Evolutionary conservation across 768 basidiomycete genomes (phyloP), one percentile per base, ranked within the genome.

Genomic region (Aureoboletus auriporus): DNA sequence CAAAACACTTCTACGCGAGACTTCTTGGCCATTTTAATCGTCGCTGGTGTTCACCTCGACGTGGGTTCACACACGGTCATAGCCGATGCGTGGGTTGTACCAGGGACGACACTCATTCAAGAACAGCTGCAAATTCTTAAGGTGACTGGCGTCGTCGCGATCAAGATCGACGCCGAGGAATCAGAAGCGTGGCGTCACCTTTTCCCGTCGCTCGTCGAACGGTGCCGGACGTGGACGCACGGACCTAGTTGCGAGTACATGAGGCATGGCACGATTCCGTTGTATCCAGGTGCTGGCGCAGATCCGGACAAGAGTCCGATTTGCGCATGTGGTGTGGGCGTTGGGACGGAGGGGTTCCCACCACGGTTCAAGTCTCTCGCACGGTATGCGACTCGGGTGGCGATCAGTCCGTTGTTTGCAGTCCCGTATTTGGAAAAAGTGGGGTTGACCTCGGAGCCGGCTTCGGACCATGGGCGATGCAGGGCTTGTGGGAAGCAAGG

Each of bases 151-250:
- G 40, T 57, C 43, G 46, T 55, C 13, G 17, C 29, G 14, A 52
- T 64, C 33, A 52, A 50, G 39, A 30, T 59, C 0, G 55, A 60
- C 29, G 11, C 30, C n/a, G 38, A 55, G 14, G 63, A 63, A 49
- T 38, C 47, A 27, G 52, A 52, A 23, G 71, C 69, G 1, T 83
- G 80, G 82, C 74, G 74, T 40, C 67, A 74, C 46, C 69, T 81
- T 26, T 59, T 83, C 2, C 80, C 80, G 5, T 65, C 67, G 7
- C 55, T 78, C 28, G 71, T 71, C 3, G 82, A 83, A 57, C 73
- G 78, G 34, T 80, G 79, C 49, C 72, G 78, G 23, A 69, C 64
- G 0, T 83, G 80, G 80, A 55, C 60, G 8, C 82, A 84, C 57
- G 55, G 49, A 13, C 31, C 57, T 3, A 60, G 60, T 14, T 83